A percentile compares a stretch with the other conserved stretches of the same genome.
Evolutionary conservation across 2,329 filamentous ascomycete genomes (phyloP).

Genomic region (Fusarium napiforme): DNA sequence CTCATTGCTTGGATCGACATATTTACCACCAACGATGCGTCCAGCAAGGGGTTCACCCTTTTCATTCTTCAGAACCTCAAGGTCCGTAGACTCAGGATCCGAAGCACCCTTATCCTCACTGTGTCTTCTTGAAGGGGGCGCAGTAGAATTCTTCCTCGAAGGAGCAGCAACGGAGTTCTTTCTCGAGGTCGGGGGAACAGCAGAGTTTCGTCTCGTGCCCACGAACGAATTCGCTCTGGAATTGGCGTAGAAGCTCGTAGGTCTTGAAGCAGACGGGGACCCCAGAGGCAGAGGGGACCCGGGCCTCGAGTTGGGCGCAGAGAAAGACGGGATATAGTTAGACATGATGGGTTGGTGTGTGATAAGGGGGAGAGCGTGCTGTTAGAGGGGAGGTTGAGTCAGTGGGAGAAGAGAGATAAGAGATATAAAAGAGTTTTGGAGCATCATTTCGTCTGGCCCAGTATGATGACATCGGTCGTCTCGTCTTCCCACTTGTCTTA

Average conservation of each 20-base stretch:
- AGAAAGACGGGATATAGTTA: constrained; percentile 38
- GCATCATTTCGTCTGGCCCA: not conserved
- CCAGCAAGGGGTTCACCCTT: constrained; percentile 25
- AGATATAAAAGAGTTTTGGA: constrained; percentile 10
- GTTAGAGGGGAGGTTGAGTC: constrained; percentile 7
- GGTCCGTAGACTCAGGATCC: constrained; percentile 29
- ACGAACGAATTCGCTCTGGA: constrained; percentile 36
- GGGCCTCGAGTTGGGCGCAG: constrained; percentile 37
- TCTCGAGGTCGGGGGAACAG: constrained; percentile 2
- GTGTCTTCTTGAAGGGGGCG: not conserved
- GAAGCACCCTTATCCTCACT: constrained; percentile 24
- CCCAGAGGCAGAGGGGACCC: constrained; percentile 30
- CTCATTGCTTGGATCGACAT: constrained; percentile 30
- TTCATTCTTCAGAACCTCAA: constrained; percentile 29
- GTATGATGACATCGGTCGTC: constrained; percentile 34
- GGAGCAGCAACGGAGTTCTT: constrained; percentile 22
- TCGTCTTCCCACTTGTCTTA: constrained; percentile 11
- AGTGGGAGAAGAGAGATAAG: constrained; percentile 25
- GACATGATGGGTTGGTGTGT: constrained; percentile 22
- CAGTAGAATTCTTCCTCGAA: constrained; percentile 22
- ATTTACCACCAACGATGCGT: constrained; percentile 36
- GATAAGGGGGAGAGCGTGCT: constrained; percentile 1
- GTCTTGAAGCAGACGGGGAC: constrained; percentile 33
- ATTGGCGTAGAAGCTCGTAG: constrained; percentile 36
- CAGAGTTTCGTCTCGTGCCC: constrained; percentile 20